Evolutionary conservation across 2,329 filamentous ascomycete species (phyloP).

Genomic region (Penicillium sp.): DNA sequence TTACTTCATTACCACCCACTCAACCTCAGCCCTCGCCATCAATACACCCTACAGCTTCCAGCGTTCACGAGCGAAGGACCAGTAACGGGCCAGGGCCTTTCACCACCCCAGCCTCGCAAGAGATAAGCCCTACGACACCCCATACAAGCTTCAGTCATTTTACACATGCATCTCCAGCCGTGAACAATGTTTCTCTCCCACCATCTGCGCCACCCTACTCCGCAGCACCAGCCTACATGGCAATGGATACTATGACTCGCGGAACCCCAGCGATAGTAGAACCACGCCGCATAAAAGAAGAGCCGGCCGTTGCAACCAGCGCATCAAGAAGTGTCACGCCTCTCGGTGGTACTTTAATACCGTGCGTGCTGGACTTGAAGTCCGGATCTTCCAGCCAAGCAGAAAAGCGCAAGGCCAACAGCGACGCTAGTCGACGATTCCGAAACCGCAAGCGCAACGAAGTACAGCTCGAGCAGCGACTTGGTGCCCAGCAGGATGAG

Average conservation of each 20-base stretch:
- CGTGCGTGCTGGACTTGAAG: slow-evolving; percentile 39
- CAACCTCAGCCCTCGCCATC: slow-evolving; percentile 21
- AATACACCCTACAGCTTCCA: slow-evolving; percentile 32
- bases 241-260: slow-evolving; percentile 28
- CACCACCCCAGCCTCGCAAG: slow-evolving; percentile 33
- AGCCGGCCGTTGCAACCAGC: slow-evolving; percentile 10
- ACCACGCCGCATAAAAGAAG: slow-evolving; percentile 19
- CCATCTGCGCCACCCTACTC: slow-evolving; percentile 18
- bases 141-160: slow-evolving; percentile 33
- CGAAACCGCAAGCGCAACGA: slow-evolving; percentile 44
- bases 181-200: slow-evolving; percentile 21
- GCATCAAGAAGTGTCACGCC: slow-evolving; percentile 14
- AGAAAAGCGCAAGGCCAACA: slow-evolving; percentile 45
- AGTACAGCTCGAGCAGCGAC: slow-evolving; percentile 39
- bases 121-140: slow-evolving; percentile 36
- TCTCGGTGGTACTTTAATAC: slow-evolving; percentile 31
- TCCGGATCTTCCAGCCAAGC: slow-evolving; percentile 43
- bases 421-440: slow-evolving; percentile 42
- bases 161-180: slow-evolving; percentile 31
- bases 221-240: slow-evolving; percentile 22
- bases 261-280: slow-evolving; percentile 23
- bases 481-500: slow-evolving; percentile 38
- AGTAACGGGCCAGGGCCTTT: slow-evolving; percentile 31
- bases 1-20: slow-evolving; percentile 18
- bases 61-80: slow-evolving; percentile 31